These are phyloP conservation scores for Saussurea involucrata DNA, from an alignment of 129 eudicot species.

Conservation along the genomic window DNA sequence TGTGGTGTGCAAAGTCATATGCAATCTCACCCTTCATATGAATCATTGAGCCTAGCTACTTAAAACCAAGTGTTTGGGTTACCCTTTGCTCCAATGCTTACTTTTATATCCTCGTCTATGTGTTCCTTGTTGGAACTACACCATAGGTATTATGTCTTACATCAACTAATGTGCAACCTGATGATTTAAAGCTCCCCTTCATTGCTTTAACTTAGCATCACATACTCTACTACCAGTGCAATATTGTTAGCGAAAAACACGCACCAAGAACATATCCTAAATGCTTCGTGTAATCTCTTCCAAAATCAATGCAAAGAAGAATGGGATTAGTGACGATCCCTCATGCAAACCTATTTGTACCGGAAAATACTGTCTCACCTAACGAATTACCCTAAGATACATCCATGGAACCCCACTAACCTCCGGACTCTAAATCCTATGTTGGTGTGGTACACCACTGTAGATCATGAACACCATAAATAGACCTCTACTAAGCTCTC, in stretches of 20 bases:
- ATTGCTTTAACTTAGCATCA: neutral
- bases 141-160: too few species aligned
- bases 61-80: too few species aligned
- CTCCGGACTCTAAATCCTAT: neutral
- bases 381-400: neutral
- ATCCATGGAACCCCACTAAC: neutral
- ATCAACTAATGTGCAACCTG: neutral
- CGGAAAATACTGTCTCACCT: neutral
- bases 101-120: too few species aligned
- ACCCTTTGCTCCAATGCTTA: too few species aligned
- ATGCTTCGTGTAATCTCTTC: neutral
- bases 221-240: neutral
- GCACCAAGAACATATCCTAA: neutral
- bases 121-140: too few species aligned
- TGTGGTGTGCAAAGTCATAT: too few species aligned
- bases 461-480: neutral
- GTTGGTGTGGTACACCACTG: neutral
- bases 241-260: neutral
- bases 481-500: neutral
- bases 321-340: neutral
- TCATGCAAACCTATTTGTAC: neutral
- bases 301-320: neutral
- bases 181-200: neutral
- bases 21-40: too few species aligned
- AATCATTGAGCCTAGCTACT: too few species aligned